These are phyloP conservation scores for Coccomyxa sp. DNA, from an alignment of 139 green algal species.

Conservation along the genomic window DNA sequence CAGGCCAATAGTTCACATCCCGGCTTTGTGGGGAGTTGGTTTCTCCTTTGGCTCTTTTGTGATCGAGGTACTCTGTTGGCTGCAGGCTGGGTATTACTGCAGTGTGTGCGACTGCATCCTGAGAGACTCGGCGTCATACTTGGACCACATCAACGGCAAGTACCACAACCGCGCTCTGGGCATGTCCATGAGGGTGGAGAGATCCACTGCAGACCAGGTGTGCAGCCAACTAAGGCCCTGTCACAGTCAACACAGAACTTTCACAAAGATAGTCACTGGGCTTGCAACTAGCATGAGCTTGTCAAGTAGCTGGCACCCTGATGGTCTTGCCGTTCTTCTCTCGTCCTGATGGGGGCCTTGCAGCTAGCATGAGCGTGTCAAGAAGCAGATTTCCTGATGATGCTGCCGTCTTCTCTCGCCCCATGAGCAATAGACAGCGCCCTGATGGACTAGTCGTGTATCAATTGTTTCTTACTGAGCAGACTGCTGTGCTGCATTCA, in stretches of 20 bases:
- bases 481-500: neutral
- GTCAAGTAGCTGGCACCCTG: neutral
- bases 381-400: neutral
- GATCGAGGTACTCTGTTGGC: neutral
- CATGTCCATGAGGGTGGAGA: constrained; percentile 94
- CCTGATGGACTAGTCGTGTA: neutral
- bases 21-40: neutral
- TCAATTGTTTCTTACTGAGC: neutral
- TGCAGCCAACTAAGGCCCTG: neutral
- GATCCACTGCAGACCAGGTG: constrained; percentile 80
- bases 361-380: neutral
- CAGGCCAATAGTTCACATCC: too few species aligned
- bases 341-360: neutral
- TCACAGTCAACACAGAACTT: neutral
- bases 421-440: too few species aligned
- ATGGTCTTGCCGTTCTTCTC: too few species aligned
- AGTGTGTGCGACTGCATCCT: constrained; percentile 94
- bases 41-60: neutral
- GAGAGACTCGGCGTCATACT: constrained; percentile 85
- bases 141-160: constrained; percentile 99
- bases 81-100: constrained; percentile 89
- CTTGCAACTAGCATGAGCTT: neutral
- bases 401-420: neutral
- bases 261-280: neutral
- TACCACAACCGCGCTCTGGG: constrained; percentile 91